Evolutionary conservation across 2,329 filamentous ascomycete genomes (phyloP).

Genomic region (Nannizziopsis arthrosporioides): DNA sequence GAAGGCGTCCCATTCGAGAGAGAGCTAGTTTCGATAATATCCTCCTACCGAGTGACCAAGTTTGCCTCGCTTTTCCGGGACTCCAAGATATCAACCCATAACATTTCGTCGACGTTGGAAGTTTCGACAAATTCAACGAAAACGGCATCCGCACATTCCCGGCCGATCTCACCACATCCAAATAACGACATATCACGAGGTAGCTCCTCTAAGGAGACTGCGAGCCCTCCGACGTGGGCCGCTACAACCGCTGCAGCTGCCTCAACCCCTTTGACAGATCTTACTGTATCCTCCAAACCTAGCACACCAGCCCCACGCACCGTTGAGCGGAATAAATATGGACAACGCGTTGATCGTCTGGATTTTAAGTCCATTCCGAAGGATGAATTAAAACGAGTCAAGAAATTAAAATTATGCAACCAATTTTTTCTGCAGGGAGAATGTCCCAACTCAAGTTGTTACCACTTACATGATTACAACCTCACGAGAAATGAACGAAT

Average conservation of each 20-base stretch:
- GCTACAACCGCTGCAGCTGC: conserved; percentile 29
- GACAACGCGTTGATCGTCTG: conserved; percentile 47
- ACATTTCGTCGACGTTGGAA: conserved; percentile 17
- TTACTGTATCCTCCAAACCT: conserved; percentile 27
- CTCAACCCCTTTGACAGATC: conserved; percentile 29
- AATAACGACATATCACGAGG: conserved; percentile 11
- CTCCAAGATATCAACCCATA: conserved; percentile 35
- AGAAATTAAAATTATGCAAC: conserved; percentile 53
- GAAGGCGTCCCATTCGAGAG: conserved; percentile 47
- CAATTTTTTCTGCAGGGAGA: conserved; percentile 48
- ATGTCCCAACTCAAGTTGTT: conserved; percentile 46
- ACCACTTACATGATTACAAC: conserved; percentile 43
- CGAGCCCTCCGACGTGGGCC: conserved; percentile 22
- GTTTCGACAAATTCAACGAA: conserved; percentile 9
- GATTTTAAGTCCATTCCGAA: conserved; percentile 41
- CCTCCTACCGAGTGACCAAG: conserved; percentile 38
- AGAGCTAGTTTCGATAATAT: conserved; percentile 39
- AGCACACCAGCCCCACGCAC: conserved; percentile 21
- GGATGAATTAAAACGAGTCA: conserved; percentile 47
- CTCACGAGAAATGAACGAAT: conserved; percentile 43
- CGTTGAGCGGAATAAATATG: conserved; percentile 47
- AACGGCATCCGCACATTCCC: conserved; percentile 18
- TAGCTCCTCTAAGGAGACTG: conserved; percentile 12
- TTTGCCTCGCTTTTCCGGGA: conserved; percentile 45
- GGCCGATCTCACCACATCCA: conserved; percentile 26